A percentile compares a stretch with the other conserved stretches of the same genome.
Evolutionary conservation across 129 eudicot genomes (phyloP).

Genomic region (Smallanthus sonchifolius): DNA sequence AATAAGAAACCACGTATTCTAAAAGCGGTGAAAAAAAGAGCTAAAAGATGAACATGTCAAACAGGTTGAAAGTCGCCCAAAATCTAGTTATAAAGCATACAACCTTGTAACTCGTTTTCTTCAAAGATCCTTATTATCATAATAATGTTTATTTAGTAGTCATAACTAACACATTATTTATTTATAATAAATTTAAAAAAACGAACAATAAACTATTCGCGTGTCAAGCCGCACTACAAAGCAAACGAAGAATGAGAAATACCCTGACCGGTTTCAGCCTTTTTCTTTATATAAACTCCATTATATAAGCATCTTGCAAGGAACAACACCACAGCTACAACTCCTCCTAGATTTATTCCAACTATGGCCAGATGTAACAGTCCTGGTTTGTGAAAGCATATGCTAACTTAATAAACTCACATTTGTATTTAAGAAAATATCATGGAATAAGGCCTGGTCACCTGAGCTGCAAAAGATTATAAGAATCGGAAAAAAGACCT

Average conservation of each 20-base stretch:
- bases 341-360: constrained; percentile 52
- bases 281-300: constrained; percentile 44
- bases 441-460: constrained; percentile 21
- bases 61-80: too few relatives aligned
- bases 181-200: too few relatives aligned
- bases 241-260: constrained; percentile 11
- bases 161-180: too few relatives aligned
- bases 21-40: too few relatives aligned
- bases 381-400: constrained; percentile 43
- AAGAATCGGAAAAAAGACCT: neutral
- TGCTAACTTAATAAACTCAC: constrained; percentile 15
- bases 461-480: constrained; percentile 79
- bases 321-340: constrained; percentile 46
- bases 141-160: too few relatives aligned
- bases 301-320: constrained; percentile 42
- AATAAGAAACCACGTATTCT: too few relatives aligned
- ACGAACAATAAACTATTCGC: too few relatives aligned
- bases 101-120: too few relatives aligned
- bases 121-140: too few relatives aligned
- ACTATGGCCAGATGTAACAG: constrained; percentile 57
- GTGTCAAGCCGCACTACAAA: neutral
- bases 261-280: constrained; percentile 31
- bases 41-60: too few relatives aligned
- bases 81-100: too few relatives aligned
- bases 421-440: constrained; percentile 12